Evolutionary conservation across 2,329 filamentous ascomycete genomes (phyloP), one percentile per base, ranked within the genome.

Genomic region (Aureobasidium sp.): DNA sequence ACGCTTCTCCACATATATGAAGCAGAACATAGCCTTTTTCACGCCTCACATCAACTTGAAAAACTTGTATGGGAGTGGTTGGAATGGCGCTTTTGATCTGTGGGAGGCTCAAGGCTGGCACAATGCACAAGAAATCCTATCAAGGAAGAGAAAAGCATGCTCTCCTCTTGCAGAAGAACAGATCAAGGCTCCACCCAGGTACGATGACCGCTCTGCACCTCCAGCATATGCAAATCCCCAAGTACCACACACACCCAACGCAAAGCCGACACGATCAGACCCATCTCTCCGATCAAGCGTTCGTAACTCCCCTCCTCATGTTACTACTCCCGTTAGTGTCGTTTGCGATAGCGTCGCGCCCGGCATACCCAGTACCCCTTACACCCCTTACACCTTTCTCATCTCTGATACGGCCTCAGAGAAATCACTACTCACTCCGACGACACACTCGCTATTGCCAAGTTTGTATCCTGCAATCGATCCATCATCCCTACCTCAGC

Each of bases 71-170:
- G 20, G 46, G 17, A 37, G 47, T 12, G 29, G 37, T 44, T 47
- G 59, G 41, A 36, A 61, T 44, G 59, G 59, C 5, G 59, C 34
- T 5, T 61, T 41, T 26, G 47, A 52, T 17, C 10, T 61, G 15
- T 61, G 59, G 59, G 36, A 51, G 34, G 27, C 20, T 20, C 59
- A 61, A 44, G 59, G 59, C 5, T 61, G 59, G 59, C 59, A 46
- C 26, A 5, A n/a, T 47, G 20, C n/a, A 5, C 6, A 48, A 13
- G 15, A 50, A 7, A 6, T 20, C 8, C 29, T 3, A 27, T 47
- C 53, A 9, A 13, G 32, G 32, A 59, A 59, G 32, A 17, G 56
- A 48, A 59, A 50, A 39, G 56, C 44, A 29, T 59, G 41, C 41
- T 47, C 32, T 20, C n/a, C 36, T 43, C n/a, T 17, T 4, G 39